Evolutionary conservation across 192 early-diverging fungal species (phyloP).

Genomic region (Umbelopsis isabellina): DNA sequence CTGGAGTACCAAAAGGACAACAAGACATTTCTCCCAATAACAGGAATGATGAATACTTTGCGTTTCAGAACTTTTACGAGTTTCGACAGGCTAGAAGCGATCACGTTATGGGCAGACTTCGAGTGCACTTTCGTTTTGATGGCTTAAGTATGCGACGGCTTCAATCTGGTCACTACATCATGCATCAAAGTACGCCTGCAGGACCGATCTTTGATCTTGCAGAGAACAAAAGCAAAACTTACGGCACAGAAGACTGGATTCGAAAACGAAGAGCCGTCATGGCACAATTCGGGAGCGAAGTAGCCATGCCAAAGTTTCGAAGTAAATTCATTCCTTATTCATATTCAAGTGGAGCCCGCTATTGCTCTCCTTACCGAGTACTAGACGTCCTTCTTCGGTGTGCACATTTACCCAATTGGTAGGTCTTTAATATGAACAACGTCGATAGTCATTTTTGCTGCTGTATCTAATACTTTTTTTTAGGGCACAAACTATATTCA

Average conservation of each 20-base stretch:
- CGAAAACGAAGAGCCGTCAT: not conserved
- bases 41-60: conserved; percentile 4
- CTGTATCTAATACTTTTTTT: not conserved
- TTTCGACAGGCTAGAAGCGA: conserved; percentile 17
- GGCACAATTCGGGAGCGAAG: not conserved
- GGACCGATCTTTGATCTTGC: not conserved
- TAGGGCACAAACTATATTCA: conserved; percentile 15
- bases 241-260: not conserved
- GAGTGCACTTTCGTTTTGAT: not conserved
- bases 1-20: not conserved
- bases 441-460: no score
- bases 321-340: conserved; percentile 7
- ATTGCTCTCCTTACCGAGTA: conserved; percentile 17
- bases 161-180: not conserved
- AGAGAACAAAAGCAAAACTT: not conserved
- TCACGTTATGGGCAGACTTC: conserved; percentile 14
- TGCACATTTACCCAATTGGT: conserved; percentile 5
- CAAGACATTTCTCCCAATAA: not conserved
- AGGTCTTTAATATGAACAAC: not conserved
- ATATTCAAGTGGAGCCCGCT: conserved; percentile 2
- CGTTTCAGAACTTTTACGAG: conserved; percentile 12
- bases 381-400: conserved; percentile 1
- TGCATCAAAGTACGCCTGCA: not conserved
- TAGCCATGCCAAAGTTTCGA: not conserved
- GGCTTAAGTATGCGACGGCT: not conserved